Base-by-base conservation (phyloP, 2,329 filamentous ascomycete species). In the Achaetomium macrosporum region DNA sequence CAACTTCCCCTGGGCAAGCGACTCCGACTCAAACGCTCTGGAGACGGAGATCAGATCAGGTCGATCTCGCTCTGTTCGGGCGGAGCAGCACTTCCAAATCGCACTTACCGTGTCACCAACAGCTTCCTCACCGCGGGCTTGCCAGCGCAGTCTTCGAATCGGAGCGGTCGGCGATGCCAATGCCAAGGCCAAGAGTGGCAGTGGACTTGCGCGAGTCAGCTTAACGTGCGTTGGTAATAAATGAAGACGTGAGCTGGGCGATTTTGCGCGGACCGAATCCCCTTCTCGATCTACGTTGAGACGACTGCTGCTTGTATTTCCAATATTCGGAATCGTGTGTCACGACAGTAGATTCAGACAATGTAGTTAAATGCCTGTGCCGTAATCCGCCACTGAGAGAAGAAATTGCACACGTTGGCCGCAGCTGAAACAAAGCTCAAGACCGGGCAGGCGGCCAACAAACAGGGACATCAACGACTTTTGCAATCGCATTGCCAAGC, bases 151-250 rank as follows among this genome's bases (percentile, higher is more conserved):
- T 30, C 13, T 30, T 35, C 16, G 36, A 11, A 36, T 33, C 11
- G 20, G 42, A 47, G 46, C 30, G 42, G 46, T 36, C 36, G 39
- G 41, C 29, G 16, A 48, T 43, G 39, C 39, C 36, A 35, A 50
- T 46, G 17, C 35, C 25, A 11, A 45, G 45, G 54, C 54, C 54
- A 56, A 56, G 54, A n/a, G 54, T 54, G 51, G 54, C 51, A 47
- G 54, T 55, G 53, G 42, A 8, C 13, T 29, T 42, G 19, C 30
- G 33, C 30, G n/a, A 31, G 30, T 47, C 35, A n/a, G 12, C n/a
- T n/a, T 8, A 13, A n/a, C 6, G 12, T 37, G 25, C 25, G 25
- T 42, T 43, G 30, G 30, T 50, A n/a, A n/a, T 10, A 37, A 15
- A 12, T 17, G 31, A 36, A 36, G 17, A 13, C 7, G 25, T 7